Evolutionary conservation across 2,329 filamentous ascomycete genomes (phyloP).

Genomic region (Orbilia oligospora): DNA sequence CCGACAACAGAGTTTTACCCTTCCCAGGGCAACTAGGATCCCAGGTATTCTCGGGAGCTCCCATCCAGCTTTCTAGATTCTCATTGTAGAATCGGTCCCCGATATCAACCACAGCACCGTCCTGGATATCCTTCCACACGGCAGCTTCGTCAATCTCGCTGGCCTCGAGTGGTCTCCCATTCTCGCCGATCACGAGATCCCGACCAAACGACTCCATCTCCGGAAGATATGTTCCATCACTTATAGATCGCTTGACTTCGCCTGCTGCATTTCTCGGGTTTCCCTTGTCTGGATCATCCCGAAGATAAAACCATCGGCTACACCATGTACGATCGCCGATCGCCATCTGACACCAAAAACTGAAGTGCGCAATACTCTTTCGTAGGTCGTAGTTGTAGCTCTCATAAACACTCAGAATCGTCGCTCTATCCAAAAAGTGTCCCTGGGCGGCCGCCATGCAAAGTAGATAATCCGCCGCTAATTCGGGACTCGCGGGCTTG

Average conservation of each 20-base stretch:
- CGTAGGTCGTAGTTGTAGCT: constrained; percentile 81
- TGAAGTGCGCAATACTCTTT: constrained; percentile 84
- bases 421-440: constrained; percentile 79
- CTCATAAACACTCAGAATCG: constrained; percentile 79
- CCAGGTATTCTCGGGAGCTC: constrained; percentile 66
- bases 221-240: constrained; percentile 80
- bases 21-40: not conserved
- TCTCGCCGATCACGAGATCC: constrained; percentile 70
- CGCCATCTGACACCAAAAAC: constrained; percentile 97
- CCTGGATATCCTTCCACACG: constrained; percentile 76
- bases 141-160: constrained; percentile 73
- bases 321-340: constrained; percentile 85
- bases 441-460: constrained; percentile 90
- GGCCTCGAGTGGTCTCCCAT: constrained; percentile 65
- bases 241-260: constrained; percentile 81
- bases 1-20: constrained; percentile 9
- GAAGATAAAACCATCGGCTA: constrained; percentile 90
- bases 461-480: constrained; percentile 84
- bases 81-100: constrained; percentile 70
- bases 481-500: constrained; percentile 74
- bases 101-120: constrained; percentile 77
- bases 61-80: constrained; percentile 67
- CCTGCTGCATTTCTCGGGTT: constrained; percentile 72
- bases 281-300: constrained; percentile 81
- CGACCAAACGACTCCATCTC: constrained; percentile 84